phyloP scores from a whole-genome alignment of 2,329 filamentous ascomycete species.

The Claviceps fusiformis region DNA sequence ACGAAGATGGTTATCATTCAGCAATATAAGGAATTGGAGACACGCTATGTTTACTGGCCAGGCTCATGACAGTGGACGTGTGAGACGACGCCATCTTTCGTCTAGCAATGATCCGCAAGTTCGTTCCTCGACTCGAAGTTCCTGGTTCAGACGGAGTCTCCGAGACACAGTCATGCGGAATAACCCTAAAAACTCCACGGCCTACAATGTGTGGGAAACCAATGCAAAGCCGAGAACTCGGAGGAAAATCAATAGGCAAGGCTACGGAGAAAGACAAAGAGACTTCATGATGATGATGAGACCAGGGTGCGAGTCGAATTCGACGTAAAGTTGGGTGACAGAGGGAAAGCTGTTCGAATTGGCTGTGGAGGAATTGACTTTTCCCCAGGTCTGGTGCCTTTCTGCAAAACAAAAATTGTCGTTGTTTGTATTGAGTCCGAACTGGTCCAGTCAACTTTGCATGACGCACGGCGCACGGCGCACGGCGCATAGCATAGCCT shows the following conservation, averaged over 20 bases:
- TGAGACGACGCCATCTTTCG: slow-evolving; percentile 20
- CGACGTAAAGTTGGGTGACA: background rate
- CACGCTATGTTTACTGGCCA: slow-evolving; percentile 17
- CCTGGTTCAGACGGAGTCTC: background rate
- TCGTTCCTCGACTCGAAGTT: background rate
- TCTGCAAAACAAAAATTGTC: too few relatives aligned
- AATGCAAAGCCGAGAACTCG: background rate
- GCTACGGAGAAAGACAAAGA: background rate
- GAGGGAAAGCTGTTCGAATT: background rate
- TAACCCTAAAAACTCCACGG: background rate
- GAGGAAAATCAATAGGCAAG: background rate
- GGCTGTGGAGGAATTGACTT: too few relatives aligned
- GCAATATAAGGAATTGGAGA: background rate
- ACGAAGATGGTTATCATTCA: slow-evolving; percentile 5
- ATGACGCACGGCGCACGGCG: too few relatives aligned
- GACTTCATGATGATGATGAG: background rate
- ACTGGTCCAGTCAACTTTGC: background rate
- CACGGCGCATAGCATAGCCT: too few relatives aligned
- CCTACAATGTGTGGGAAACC: background rate
- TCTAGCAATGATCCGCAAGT: background rate
- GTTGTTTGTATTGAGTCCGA: background rate
- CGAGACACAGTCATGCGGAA: background rate
- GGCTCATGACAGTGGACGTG: slow-evolving; percentile 19
- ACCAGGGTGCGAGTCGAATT: background rate
- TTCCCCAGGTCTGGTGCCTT: too few relatives aligned